Conservation (phyloP, 257 asterid genomes). For the Fraxinus cuspidata region DNA sequence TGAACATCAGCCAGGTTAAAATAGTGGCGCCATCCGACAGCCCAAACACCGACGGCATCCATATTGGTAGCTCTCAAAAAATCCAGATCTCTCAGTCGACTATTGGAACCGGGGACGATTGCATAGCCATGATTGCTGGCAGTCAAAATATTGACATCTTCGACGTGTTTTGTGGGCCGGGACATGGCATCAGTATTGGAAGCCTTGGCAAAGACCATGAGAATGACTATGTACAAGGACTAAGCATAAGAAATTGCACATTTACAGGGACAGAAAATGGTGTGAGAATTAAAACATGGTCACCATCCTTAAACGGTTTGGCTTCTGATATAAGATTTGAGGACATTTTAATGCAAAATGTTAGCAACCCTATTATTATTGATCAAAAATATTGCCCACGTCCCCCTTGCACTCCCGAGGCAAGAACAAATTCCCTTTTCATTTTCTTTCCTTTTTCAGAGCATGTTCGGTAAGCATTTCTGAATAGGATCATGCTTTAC, state of each 20-base stretch:
- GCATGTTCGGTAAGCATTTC: neutral
- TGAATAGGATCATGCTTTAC: neutral
- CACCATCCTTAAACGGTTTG: slow-evolving; percentile 48
- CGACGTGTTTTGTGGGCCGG: slow-evolving; percentile 69
- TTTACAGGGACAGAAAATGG: slow-evolving; percentile 64
- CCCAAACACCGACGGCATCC: slow-evolving; percentile 89
- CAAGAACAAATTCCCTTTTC: slow-evolving; percentile 2
- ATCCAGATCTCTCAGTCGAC: slow-evolving; percentile 37
- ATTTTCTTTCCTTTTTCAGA: neutral
- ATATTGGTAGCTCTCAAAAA: slow-evolving; percentile 52
- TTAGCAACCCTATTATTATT: slow-evolving; percentile 61
- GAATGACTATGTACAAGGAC: slow-evolving; percentile 41
- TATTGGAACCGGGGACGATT: slow-evolving; percentile 78
- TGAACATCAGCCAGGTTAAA: slow-evolving; percentile 36
- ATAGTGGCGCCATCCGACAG: slow-evolving; percentile 57
- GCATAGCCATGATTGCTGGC: slow-evolving; percentile 69
- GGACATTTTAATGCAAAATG: slow-evolving; percentile 44
- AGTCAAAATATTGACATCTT: slow-evolving; percentile 47
- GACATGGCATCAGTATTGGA: slow-evolving; percentile 86
- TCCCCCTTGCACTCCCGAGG: slow-evolving; percentile 18
- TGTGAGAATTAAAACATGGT: slow-evolving; percentile 76
- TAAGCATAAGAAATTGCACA: slow-evolving; percentile 48
- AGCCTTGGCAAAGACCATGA: slow-evolving; percentile 50
- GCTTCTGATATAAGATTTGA: slow-evolving; percentile 53
- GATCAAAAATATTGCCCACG: slow-evolving; percentile 70